Base-by-base conservation (phyloP, 129 eudicot species). In the Centella asiatica region DNA sequence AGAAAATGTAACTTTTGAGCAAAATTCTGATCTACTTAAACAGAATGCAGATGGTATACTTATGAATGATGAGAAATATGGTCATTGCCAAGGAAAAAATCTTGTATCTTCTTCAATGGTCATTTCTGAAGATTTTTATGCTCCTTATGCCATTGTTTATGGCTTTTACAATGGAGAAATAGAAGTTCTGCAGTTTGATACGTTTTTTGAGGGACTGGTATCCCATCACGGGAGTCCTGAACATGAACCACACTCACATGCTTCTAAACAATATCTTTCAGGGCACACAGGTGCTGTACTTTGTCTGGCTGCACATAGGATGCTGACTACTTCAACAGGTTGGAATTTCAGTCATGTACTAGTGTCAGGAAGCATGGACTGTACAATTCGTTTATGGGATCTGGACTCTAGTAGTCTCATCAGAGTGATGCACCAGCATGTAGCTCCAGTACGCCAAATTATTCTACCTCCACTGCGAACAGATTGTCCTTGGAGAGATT, bases 301-400 rank as follows among this genome's bases (percentile, higher is more conserved):
- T 45, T 93, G 99, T 71, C 75, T 93, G 73, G 99, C 99, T 44
- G 80, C 96, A 14, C 99, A 93, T 69, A 85, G 60, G 63, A 78
- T 82, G 84, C 69, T 68, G 62, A 70, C 74, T 69, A 64, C 73
- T n/a, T 68, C 94, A 24, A 64, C 62, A 70, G 80, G 57, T 22
- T 66, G 68, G 46, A 65, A 51, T 37, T 72, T 40, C 48, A 83
- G 61, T 34, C 80, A 77, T 52, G 75, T 78, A 23, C 64, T 93
- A 67, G 55, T 93, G 31, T 93, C 99, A 0, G 99, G 99, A 69
- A 85, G 99, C 77, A 74, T 72, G 68, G 99, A 93, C 74, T 87
- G 95, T 62, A 88, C 99, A 2, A 63, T 93, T 66, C 92, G 96
- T 73, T 55, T 93, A 56, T 93, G 99, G 99, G 99, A 93, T 80